Conservation (phyloP, 441 rosid genomes). For the Macaranga tanarius region DNA sequence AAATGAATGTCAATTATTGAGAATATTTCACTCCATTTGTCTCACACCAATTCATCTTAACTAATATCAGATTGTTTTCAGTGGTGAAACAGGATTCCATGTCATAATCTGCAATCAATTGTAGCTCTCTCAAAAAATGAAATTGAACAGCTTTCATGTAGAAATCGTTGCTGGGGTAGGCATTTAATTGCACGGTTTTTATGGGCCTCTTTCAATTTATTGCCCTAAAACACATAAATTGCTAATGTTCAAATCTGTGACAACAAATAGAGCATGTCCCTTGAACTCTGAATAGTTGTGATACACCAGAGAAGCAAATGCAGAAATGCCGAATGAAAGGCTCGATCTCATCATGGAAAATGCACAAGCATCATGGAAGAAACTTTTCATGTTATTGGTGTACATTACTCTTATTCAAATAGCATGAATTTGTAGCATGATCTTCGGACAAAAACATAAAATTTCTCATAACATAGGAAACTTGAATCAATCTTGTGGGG, state of each 20-base stretch:
- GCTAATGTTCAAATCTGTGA: not conserved
- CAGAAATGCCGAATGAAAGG: not conserved
- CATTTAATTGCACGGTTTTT: too few species aligned
- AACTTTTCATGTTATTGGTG: not conserved
- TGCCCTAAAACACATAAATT: not conserved
- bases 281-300: not conserved
- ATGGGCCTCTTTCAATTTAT: too few species aligned
- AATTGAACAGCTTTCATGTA: too few species aligned
- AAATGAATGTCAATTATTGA: not conserved
- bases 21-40: not conserved
- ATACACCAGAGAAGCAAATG: too few species aligned
- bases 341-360: too few species aligned
- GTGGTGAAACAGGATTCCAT: too few species aligned
- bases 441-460: not conserved
- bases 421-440: not conserved
- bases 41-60: too few species aligned
- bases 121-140: too few species aligned
- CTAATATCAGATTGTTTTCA: not conserved
- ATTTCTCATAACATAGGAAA: not conserved
- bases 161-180: too few species aligned
- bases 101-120: too few species aligned
- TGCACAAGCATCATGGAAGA: not conserved
- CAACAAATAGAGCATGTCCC: not conserved
- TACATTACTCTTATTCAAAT: not conserved
- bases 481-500: not conserved